Evolutionary conservation across 176 grass and related monocot genomes (phyloP).

Genomic region (Triticum dicoccoides): DNA sequence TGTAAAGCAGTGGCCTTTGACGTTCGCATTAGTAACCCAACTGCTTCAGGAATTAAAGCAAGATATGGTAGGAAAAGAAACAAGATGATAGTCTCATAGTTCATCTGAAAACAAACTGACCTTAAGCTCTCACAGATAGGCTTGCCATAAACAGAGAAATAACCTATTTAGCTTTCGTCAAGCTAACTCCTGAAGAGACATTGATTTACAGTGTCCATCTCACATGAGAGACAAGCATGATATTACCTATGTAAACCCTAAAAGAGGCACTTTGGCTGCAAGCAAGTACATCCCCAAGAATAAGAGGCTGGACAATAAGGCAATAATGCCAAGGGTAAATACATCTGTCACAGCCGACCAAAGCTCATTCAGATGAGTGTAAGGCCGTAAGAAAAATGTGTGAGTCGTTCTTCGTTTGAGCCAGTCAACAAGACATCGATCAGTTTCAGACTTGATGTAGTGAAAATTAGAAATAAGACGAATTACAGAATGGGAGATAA

Average conservation of each 20-base stretch:
- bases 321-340: neutral
- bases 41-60: slow-evolving; percentile 19
- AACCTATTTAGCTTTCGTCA: neutral
- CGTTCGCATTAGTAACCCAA: neutral
- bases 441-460: neutral
- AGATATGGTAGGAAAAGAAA: neutral
- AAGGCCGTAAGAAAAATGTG: slow-evolving; percentile 5
- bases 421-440: neutral
- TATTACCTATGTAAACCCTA: neutral
- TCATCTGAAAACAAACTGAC: neutral
- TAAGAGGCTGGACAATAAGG: neutral
- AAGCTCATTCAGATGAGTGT: slow-evolving; percentile 10
- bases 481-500: neutral
- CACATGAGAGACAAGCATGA: neutral
- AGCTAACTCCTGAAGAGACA: neutral
- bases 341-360: neutral
- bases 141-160: slow-evolving; percentile 13
- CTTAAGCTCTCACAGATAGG: neutral
- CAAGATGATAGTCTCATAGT: neutral
- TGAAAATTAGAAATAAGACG: neutral
- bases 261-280: slow-evolving; percentile 15
- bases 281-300: neutral
- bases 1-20: neutral
- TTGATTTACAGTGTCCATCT: neutral
- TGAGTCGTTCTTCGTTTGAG: neutral